These are phyloP conservation scores for Oenanthe sinensis DNA, from an alignment of 129 eudicot species.

Conservation along the genomic window DNA sequence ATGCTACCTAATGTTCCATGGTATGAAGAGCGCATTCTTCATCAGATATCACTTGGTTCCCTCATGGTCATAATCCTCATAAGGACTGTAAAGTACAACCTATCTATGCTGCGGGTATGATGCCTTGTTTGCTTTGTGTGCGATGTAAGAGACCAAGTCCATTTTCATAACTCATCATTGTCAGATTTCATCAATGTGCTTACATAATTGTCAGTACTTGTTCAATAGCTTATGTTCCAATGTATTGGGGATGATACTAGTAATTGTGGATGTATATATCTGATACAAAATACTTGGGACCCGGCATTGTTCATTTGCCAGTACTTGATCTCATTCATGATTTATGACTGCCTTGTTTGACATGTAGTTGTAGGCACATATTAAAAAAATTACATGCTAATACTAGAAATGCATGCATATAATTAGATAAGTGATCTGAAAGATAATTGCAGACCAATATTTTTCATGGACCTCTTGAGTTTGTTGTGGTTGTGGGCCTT, in stretches of 20 bases:
- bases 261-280: neutral
- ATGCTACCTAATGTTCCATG: conserved; percentile 89
- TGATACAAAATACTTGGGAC: neutral
- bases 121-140: conserved; percentile 10
- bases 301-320: neutral
- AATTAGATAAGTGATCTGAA: neutral
- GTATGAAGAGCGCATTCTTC: conserved; percentile 95
- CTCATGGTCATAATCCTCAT: conserved; percentile 82
- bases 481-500: too few species aligned
- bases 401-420: neutral
- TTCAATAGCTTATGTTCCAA: neutral
- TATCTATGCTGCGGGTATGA: conserved; percentile 79
- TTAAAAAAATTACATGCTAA: neutral
- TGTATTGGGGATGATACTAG: neutral
- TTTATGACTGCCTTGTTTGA: neutral
- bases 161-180: neutral
- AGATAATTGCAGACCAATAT: neutral
- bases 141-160: neutral
- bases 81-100: conserved; percentile 88
- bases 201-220: neutral
- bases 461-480: neutral
- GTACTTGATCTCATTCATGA: neutral
- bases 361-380: neutral
- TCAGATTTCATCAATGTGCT: neutral
- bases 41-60: conserved; percentile 94